Base-by-base conservation (phyloP, 257 asterid genomes). In the Handroanthus guayacan region DNA sequence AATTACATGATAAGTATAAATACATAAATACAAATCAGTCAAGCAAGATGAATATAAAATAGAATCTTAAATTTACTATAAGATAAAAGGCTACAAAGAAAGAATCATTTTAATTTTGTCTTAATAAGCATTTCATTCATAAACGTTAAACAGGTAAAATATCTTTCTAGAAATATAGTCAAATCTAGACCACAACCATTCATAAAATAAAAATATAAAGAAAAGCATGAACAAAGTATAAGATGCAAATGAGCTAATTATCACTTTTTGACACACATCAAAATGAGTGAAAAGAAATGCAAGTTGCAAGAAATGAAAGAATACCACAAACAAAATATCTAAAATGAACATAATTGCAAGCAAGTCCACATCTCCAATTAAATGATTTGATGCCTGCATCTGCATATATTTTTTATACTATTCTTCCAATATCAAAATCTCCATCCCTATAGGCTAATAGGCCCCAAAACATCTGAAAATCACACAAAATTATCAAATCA, bases 361-460 rank as follows among this genome's bases (percentile, higher is more conserved):
- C 62, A 54, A 69, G 84, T 84, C 83, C 51, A 65, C 47, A 17
- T 80, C 88, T 64, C 17, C 43, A 38, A 79, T 31, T 82, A 79
- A 84, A 81, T 82, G 79, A 76, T 80, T 71, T 66, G 76, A 45
- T 62, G 80, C 41, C 44, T 25, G 14, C 18, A 12, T 48, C 0
- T 6, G 9, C 9, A 48, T 18, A 20, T 16, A 67, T 5, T 56
- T 62, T 5, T 5, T 37, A 4, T 16, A 12, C 55, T 9, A 10
- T 36, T 72, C 47, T 64, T 6, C 34, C n/a, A 47, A 38, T 31
- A 75, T 78, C 5, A 39, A 4, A 39, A 56, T 66, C 37, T 56
- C 38, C 20, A 39, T 62, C 47, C n/a, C 70, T 18, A 75, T 80
- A 80, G 79, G 75, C 70, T 51, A 0, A 0, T 25, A 25, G 31